A percentile compares a stretch with the other conserved stretches of the same genome.
These are phyloP conservation scores for Gryganskiella cystojenkinii DNA, from an alignment of 192 early-diverging fungal species.

Conservation along the genomic window DNA sequence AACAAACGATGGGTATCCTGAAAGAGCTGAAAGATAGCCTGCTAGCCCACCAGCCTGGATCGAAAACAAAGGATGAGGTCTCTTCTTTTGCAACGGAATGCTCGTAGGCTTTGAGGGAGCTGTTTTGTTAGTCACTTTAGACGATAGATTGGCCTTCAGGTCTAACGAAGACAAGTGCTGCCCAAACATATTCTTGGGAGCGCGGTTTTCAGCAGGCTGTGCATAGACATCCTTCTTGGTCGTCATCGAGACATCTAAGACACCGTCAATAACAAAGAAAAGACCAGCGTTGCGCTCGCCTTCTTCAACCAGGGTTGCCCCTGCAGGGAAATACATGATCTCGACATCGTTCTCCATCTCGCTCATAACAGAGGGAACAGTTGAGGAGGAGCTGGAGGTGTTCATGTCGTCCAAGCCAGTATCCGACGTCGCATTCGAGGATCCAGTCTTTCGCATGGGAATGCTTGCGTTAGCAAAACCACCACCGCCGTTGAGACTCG, in stretches of 20 bases:
- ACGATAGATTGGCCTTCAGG: conserved; percentile 21
- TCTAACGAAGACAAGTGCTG: conserved; percentile 30
- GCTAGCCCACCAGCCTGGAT: conserved; percentile 89
- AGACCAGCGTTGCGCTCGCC: conserved; percentile 87
- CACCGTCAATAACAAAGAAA: conserved; percentile 94
- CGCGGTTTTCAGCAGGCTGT: conserved; percentile 1
- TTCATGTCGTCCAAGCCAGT: conserved; percentile 26
- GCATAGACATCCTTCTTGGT: conserved; percentile 37
- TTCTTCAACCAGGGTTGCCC: conserved; percentile 79
- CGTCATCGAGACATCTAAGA: conserved; percentile 76
- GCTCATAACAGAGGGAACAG: conserved; percentile 30
- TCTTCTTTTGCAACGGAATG: conserved; percentile 11
- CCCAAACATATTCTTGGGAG: conserved; percentile 36
- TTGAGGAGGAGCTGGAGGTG: conserved; percentile 37
- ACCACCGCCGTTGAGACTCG: conserved; percentile 14
- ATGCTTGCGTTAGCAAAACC: conserved; percentile 7
- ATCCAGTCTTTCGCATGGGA: conserved; percentile 37
- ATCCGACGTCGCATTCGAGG: conserved; percentile 38
- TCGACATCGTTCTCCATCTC: conserved; percentile 72
- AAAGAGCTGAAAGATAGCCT: conserved; percentile 93
- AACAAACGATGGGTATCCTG: conserved; percentile 90
- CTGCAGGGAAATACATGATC: conserved; percentile 80
- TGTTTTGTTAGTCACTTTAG: conserved; percentile 6
- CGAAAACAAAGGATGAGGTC: conserved; percentile 68
- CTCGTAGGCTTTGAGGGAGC: conserved; percentile 13